Evolutionary conservation across 768 basidiomycete species (phyloP), one percentile per base, ranked within the genome.

Genomic region (Boletus pseudo-olivaceus): DNA sequence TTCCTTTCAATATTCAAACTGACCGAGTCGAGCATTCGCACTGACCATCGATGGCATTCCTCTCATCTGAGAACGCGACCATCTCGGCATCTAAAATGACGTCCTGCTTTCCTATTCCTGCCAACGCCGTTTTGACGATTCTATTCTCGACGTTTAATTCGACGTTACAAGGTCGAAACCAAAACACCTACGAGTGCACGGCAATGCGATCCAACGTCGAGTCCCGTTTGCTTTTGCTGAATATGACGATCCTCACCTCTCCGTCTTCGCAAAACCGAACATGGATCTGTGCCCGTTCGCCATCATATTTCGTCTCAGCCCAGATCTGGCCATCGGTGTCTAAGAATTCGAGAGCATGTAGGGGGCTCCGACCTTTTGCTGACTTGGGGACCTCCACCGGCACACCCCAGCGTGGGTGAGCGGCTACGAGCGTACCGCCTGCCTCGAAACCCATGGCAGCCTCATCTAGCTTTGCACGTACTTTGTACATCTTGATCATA

Each of bases 251-350:
- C 33, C 72, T 73, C 5, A 78, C 69, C 6, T 67, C 59, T 0
- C 62, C 67, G 14, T 74, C 67, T 4, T 60, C 62, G 5, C 63
- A 55, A 2, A 85, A 64, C 63, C 85, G 76, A 23, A 93, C 80
- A 64, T 98, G 94, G 27, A 95, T 92, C 62, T 98, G 94, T 51
- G 93, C 87, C n/a, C 94, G 80, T 70, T 96, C 93, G 10, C 94
- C 94, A 54, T 96, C 94, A 67, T 95, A 95, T 69, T 98, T 98
- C 0, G 85, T 93, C 72, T 98, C 94, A 2, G 87, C 90, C 82
- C 88, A 95, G 9, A 93, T 75, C 41, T 51, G 48, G 26, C 55
- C 53, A 12, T 60, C 54, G 8, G 53, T 57, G 17, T 67, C 59
- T 14, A 72, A 55, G 27, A 66, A 69, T 11, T 76, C 72, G 43